These are phyloP conservation scores for Candida sonorensis DNA, from an alignment of 805 yeast species.

Conservation along the genomic window DNA sequence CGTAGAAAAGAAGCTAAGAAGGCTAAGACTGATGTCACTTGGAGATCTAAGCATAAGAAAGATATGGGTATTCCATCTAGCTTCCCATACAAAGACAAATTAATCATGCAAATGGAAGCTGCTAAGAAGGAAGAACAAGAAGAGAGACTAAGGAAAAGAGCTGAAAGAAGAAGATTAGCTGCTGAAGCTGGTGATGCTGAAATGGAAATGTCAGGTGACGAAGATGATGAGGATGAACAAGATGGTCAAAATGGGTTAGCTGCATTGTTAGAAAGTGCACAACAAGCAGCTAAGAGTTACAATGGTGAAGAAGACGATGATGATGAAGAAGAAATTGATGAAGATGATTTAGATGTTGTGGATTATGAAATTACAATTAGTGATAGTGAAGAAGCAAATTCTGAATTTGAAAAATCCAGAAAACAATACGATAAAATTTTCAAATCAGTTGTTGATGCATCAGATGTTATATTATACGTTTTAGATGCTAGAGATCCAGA, in stretches of 20 bases:
- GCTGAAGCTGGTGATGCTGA: constrained; percentile 30
- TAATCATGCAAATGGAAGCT: constrained; percentile 66
- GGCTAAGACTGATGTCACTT: constrained; percentile 85
- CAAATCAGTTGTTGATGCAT: constrained; percentile 84
- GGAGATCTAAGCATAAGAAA: constrained; percentile 80
- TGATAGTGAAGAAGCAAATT: constrained; percentile 33
- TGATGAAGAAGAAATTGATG: constrained; percentile 36
- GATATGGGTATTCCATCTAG: constrained; percentile 94
- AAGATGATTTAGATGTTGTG: constrained; percentile 41
- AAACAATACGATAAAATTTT: constrained; percentile 92
- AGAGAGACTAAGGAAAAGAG: constrained; percentile 43
- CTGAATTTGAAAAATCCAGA: constrained; percentile 65
- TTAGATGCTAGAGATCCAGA: constrained; percentile 97
- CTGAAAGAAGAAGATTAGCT: constrained; percentile 41
- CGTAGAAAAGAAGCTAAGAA: constrained; percentile 75
- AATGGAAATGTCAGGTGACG: constrained; percentile 33
- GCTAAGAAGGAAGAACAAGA: constrained; percentile 49
- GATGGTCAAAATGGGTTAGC: constrained; percentile 44
- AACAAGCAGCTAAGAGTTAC: constrained; percentile 73
- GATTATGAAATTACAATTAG: constrained; percentile 42
- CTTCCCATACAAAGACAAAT: constrained; percentile 88
- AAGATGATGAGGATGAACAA: constrained; percentile 26
- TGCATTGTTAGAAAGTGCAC: constrained; percentile 87
- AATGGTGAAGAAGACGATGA: constrained; percentile 45
- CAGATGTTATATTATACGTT: constrained; percentile 90